Evolutionary conservation across 2,329 filamentous ascomycete genomes (phyloP), one percentile per base, ranked within the genome.

Genomic region (Diplodia mutila): DNA sequence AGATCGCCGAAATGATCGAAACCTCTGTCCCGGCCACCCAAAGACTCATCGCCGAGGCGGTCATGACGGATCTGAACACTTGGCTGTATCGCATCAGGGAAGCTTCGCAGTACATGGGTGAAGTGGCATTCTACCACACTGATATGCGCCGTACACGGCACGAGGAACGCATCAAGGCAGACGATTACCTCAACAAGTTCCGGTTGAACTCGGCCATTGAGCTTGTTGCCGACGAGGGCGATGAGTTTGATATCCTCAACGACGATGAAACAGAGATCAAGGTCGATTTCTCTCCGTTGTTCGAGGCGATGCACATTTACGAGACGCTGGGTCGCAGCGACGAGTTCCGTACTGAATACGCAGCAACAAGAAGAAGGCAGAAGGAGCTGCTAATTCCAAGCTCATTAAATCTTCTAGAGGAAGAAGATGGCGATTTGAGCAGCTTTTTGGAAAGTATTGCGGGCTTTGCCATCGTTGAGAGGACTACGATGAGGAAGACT

Each of bases 81-180:
- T 99, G 95, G 95, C 84, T 99, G 11, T 99, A 91, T 75, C 90
- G 92, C 25, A 97, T 99, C 70, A 89, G 95, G 73, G 95, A 99
- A 79, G 97, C 93, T 21, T 97, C 95, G 1, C 94, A 97, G 73
- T 97, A 97, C 70, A 82, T 99, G 8, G 95, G 95, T 4, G 95
- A 99, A 77, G 92, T 99, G 7, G 94, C 95, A 4, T 96, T 99
- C 76, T 98, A 96, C 75, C 93, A 98, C 75, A 99, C 95, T 0
- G 91, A 97, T 73, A 87, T 96, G 76, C 89, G 95, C 53, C 87
- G 94, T 70, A 87, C 89, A 27, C 87, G 94, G 61, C 93, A 97
- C 75, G 91, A 93, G 76, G 90, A 96, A 74, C 87, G 95, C 23
- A 87, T 91, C 9, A 91, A 97, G 71, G 85, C 88, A 23, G 89